Evolutionary conservation across 2,329 filamentous ascomycete genomes (phyloP), one percentile per base, ranked within the genome.

Genomic region (Metarhizium sp.): DNA sequence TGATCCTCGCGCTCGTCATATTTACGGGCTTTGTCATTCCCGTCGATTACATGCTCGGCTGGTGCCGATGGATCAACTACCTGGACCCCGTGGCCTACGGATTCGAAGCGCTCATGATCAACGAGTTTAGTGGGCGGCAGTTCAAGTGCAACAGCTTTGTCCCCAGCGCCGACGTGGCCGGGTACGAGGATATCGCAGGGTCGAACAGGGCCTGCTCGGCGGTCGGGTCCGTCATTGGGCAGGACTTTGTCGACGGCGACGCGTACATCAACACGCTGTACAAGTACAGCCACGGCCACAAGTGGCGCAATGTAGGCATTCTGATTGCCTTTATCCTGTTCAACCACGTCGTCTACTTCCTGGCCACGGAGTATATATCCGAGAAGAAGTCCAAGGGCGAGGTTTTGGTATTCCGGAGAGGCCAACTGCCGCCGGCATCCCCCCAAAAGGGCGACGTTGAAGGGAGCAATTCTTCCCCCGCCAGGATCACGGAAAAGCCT

Each of bases 51-150:
- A 92, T 90, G 88, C 87, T 86, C 62, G 78, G 85, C 58, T 95
- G 90, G 90, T 82, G 94, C 59, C 87, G 87, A 65, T 92, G 88
- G 66, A 73, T 92, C 42, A 85, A 25, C 25, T 25, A 25, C 25
- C 25, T 25, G 25, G 25, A 94, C 58, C 88, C 88, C 2, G 78
- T 94, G 16, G 83, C 82, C 1, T 94, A 94, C 60, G 83, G 83
- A 0, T 95, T 94, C 64, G 90, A 95, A 67, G 76, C 83, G 0
- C 75, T 94, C 34, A 86, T 92, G 78, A 79, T 88, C 59, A 94
- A 94, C 69, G 91, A 95, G 69, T 95, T 95, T 66, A 70, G 82
- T 1, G 25, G 25, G 3, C 25, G 25, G 25, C 25, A 25, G 25
- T 25, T 25, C 25, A 25, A 25, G 25, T 25, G 25, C 25, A 25